A percentile compares a stretch with the other conserved stretches of the same genome.
phyloP scores from a whole-genome alignment of 305 asterid species.

The Striga hermonthica region DNA sequence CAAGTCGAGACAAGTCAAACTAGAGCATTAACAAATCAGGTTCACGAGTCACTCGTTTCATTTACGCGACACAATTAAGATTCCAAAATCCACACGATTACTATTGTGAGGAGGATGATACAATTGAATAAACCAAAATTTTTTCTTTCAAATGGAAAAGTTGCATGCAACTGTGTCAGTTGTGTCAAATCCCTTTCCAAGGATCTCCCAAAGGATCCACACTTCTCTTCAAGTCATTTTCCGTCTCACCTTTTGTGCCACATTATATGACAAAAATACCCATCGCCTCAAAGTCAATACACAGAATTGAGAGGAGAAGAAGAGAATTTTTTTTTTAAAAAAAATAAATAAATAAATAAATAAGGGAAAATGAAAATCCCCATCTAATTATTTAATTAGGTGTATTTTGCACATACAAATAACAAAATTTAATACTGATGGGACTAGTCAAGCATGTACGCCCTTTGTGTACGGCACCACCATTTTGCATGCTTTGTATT shows the following conservation, averaged over 20 bases:
- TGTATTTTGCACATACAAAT: too few relatives aligned
- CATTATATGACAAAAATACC: conserved; percentile 57
- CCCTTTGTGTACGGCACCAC: conserved; percentile 44
- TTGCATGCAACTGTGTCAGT: conserved; percentile 36
- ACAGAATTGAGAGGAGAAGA: conserved; percentile 37
- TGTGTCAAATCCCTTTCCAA: conserved; percentile 63
- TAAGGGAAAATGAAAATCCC: too few relatives aligned
- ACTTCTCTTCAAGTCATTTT: conserved; percentile 62
- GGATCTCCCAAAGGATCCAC: conserved; percentile 73
- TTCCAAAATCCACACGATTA: conserved; percentile 16
- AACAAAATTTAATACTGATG: too few relatives aligned
- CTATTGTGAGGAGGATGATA: conserved; percentile 28
- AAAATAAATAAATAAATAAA: too few relatives aligned
- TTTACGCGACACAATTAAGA: not conserved
- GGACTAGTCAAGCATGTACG: conserved; percentile 43
- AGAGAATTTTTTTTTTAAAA: conserved; percentile 3
- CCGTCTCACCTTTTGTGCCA: conserved; percentile 62
- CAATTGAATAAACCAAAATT: conserved; percentile 14
- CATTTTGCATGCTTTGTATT: conserved; percentile 26
- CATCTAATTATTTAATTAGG: too few relatives aligned
- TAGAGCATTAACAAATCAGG: too few relatives aligned
- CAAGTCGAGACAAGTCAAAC: too few relatives aligned
- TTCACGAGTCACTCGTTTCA: not conserved
- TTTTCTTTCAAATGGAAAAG: conserved; percentile 37
- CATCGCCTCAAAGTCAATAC: conserved; percentile 52